Evolutionary conservation across 2,329 filamentous ascomycete genomes (phyloP).

Genomic region (Penicillium paneum): DNA sequence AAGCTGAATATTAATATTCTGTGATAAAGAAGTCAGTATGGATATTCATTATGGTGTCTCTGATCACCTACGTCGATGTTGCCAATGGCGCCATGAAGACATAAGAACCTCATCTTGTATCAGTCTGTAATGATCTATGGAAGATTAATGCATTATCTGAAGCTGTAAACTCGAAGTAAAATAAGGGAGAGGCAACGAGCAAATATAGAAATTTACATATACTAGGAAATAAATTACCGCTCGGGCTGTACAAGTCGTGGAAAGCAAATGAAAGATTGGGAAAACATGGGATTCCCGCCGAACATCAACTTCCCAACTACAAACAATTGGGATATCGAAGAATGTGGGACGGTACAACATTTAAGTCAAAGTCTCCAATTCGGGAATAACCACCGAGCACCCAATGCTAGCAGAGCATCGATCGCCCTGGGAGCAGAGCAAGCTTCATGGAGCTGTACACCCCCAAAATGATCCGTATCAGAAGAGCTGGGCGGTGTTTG

Average conservation of each 20-base stretch:
- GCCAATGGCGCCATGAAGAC: conserved; percentile 30
- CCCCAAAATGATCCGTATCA: background rate
- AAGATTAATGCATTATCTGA: background rate
- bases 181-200: background rate
- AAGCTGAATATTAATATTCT: conserved; percentile 22
- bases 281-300: conserved; percentile 3
- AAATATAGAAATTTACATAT: background rate
- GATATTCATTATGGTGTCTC: background rate
- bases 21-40: conserved; percentile 1
- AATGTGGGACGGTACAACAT: conserved; percentile 4
- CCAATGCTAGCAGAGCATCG: conserved; percentile 3
- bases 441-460: background rate
- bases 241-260: conserved; percentile 2
- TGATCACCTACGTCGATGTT: conserved; percentile 24
- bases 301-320: conserved; percentile 1
- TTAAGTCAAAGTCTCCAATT: background rate
- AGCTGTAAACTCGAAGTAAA: conserved; percentile 8
- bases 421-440: background rate
- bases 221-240: conserved; percentile 1
- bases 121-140: background rate
- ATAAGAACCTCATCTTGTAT: conserved; percentile 26
- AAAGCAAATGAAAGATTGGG: background rate
- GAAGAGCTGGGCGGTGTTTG: background rate
- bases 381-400: conserved; percentile 9
- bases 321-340: background rate